Conservation (phyloP, 2,329 filamentous ascomycete species). For the Colletotrichum aenigma region DNA sequence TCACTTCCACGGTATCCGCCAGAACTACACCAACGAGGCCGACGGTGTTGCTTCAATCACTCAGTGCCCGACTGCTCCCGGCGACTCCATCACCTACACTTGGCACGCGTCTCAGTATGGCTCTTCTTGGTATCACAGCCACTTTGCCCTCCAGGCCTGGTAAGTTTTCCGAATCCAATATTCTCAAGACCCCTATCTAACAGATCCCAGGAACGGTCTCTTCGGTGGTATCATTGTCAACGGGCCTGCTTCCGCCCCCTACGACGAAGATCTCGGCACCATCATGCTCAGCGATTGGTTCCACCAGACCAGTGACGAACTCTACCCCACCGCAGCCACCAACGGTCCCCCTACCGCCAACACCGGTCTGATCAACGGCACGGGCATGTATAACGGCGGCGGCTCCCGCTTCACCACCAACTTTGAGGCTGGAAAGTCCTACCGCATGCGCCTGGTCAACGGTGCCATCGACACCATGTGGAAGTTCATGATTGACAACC, state of each 20-base stretch:
- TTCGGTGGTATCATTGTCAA: slow-evolving; percentile 65
- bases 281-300: slow-evolving; percentile 65
- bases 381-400: slow-evolving; percentile 36
- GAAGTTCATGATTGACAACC: slow-evolving; percentile 59
- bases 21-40: slow-evolving; percentile 55
- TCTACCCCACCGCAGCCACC: slow-evolving; percentile 31
- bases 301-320: slow-evolving; percentile 44
- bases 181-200: slow-evolving; percentile 24
- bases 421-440: slow-evolving; percentile 45
- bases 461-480: slow-evolving; percentile 46
- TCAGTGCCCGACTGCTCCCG: slow-evolving; percentile 56
- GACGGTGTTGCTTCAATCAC: slow-evolving; percentile 60
- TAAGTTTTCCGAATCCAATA: slow-evolving; percentile 30
- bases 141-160: slow-evolving; percentile 52
- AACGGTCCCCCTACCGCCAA: slow-evolving; percentile 40
- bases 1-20: slow-evolving; percentile 65
- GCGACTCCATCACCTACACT: slow-evolving; percentile 58
- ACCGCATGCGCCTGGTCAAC: slow-evolving; percentile 54
- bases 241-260: slow-evolving; percentile 61
- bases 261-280: slow-evolving; percentile 67
- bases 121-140: slow-evolving; percentile 65
- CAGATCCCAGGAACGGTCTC: slow-evolving; percentile 43
- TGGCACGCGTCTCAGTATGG: slow-evolving; percentile 62
- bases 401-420: slow-evolving; percentile 39
- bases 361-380: slow-evolving; percentile 51